Percentiles rank a stretch among this genome's conserved stretches.
These are phyloP conservation scores for Populus hybrid DNA, from an alignment of 441 rosid genomes.

Conservation along the genomic window DNA sequence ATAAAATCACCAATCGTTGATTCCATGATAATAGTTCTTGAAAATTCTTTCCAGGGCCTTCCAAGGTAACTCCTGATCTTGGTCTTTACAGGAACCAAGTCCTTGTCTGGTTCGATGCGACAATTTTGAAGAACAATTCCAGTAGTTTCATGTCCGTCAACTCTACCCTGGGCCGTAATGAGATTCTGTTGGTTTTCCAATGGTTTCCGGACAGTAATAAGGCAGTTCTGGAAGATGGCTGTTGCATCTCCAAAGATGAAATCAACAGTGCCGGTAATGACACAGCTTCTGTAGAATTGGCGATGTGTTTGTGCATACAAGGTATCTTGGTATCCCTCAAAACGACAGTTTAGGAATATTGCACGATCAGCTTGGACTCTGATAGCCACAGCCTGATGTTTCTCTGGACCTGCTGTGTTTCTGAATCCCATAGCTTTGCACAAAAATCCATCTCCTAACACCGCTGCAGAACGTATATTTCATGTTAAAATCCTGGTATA, in stretches of 20 bases:
- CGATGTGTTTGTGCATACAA: constrained; percentile 64
- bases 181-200: no score
- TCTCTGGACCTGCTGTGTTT: constrained; percentile 66
- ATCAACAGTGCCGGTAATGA: no score
- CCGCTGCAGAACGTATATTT: constrained; percentile 32
- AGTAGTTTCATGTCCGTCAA: no score
- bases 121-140: no score
- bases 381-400: constrained; percentile 60
- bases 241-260: no score
- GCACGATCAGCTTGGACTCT: constrained; percentile 61
- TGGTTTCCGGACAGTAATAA: no score
- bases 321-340: constrained; percentile 73
- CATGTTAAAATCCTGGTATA: background rate
- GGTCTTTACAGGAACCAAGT: constrained; percentile 34
- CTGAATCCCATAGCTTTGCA: constrained; percentile 72
- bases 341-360: constrained; percentile 61
- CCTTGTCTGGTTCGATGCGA: constrained; percentile 41
- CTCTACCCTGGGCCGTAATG: no score
- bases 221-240: no score
- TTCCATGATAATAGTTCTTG: constrained; percentile 68
- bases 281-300: no score
- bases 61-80: constrained; percentile 58
- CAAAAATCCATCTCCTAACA: constrained; percentile 52
- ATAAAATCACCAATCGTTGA: constrained; percentile 53
- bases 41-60: constrained; percentile 65